Evolutionary conservation across 2,329 filamentous ascomycete genomes (phyloP), one percentile per base, ranked within the genome.

Genomic region (Sporothrix sp.): DNA sequence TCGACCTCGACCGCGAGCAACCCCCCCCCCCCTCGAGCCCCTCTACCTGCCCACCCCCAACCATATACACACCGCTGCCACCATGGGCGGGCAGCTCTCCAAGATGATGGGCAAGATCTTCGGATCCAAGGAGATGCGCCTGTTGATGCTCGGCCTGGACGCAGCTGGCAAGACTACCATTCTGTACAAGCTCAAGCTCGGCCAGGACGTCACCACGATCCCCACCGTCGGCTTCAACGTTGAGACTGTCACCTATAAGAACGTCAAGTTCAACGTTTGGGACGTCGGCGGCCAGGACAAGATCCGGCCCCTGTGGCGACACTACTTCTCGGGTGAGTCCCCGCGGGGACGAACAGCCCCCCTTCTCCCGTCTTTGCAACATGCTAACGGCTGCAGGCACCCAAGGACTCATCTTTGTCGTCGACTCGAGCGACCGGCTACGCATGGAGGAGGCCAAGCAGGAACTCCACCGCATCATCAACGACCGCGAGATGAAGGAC

Each of bases 211-310:
- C 63, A 97, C 93, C 56, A 97, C 93, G 48, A 97, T 97, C 65
- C 93, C 93, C 42, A 98, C 93, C 30, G 93, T 98, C 62, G 93
- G 91, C 61, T 97, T 97, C 79, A 97, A 97, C 78, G 93, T 97
- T 69, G 91, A 97, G 77, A 95, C 89, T 4, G 90, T 97, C 63
- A 94, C 90, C 60, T 96, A 95, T 77, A 96, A 96, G 79, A 97
- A 97, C 69, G 90, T 96, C 71, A 94, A 96, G 72, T 97, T 97
- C 76, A 97, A 94, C 63, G 91, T 97, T 57, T 97, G 91, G 91
- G 91, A 97, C 74, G 91, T 97, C 54, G 91, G 91, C 70, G 91
- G 91, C 58, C 91, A 97, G 76, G 91, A 97, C 79, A 97, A 97
- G 83, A 97, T 97, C 65, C 81, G 91, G 59, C 91, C 91, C 57